Evolutionary conservation across 2,329 filamentous ascomycete genomes (phyloP), one percentile per base, ranked within the genome.

Genomic region (Coniella vitis): DNA sequence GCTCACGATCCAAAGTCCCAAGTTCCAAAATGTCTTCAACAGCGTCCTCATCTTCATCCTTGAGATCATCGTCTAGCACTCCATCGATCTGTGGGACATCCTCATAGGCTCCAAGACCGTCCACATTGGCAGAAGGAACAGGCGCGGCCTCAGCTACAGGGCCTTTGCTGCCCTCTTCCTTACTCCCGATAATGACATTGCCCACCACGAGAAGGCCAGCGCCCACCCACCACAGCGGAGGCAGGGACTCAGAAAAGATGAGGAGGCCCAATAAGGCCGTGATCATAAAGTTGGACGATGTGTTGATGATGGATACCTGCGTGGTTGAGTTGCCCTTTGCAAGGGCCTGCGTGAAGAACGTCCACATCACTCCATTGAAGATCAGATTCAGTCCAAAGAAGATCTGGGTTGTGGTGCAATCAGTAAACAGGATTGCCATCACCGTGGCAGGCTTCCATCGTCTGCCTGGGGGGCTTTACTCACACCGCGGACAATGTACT

Each of bases 311-410:
- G 56, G 81, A 84, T 42, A 90, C 87, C 60, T 88, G 85, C 0
- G 87, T 87, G 8, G 87, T 89, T 2, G 85, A 89, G 50, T 78
- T 76, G 13, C 86, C 85, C 16, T 78, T 75, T 0, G 86, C 81
- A n/a, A 91, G 76, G 45, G 87, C 87, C 43, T 80, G 78, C 7
- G 87, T 91, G 69, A 90, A 91, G 41, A 91, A 76, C 0, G 84
- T 81, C 87, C 87, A 91, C 87, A 91, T 91, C 66, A 88, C 72
- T 45, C 79, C 84, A 60, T 90, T 89, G 66, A 89, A 90, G 45
- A 76, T 64, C 38, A 90, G 72, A 59, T 90, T 91, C 12, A 90
- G 73, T 1, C 71, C 76, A 60, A 91, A 90, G 72, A 90, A 90
- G 37, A 76, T 67, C 84, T 87, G 19, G 29, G 34, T 34, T n/a